Base-by-base conservation (phyloP, 2,329 filamentous ascomycete species). In the Colletotrichum camelliae region DNA sequence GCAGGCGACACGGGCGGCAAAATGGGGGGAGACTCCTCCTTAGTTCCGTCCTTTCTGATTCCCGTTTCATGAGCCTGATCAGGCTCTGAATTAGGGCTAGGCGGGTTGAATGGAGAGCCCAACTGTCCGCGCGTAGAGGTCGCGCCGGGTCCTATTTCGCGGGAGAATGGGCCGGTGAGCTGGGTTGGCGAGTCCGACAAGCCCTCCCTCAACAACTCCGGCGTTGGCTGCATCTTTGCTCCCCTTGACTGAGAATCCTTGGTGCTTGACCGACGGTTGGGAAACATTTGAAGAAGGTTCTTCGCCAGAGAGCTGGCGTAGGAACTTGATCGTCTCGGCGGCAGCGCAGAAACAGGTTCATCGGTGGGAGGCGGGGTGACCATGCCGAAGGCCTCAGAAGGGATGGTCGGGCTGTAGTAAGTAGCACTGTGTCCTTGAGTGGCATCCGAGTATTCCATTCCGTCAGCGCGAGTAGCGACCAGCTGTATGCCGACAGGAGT, bases 371-470 rank as follows among this genome's bases (percentile, higher is more conserved):
- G 79, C 15, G 80, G 78, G 12, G 81, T 77, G 15, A 81, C 79
- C 85, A 86, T 86, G 76, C 84, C 85, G 76, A 86, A 86, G 7
- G 84, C 84, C 68, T 85, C 84, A 4, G 84, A 85, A 4, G 85
- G 85, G 60, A 87, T 83, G 4, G 83, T 83, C 15, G 84, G 82
- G 65, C 84, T 85, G 77, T 87, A 87, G 75, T 87, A 87, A 73
- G 86, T 85, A 58, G 84, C 84, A 68, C 81, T 87, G 52, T 78
- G 76, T 8, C 77, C 77, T 13, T 52, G 70, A 18, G 71, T 77
- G n/a, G 74, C 74, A 37, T 78, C 76, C 48, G 67, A 69, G 29
- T 77, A 77, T 9, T 77, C 76, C 74, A 77, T 68, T 39, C 77
- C 77, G 39, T 78, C 76, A 66, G 76, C 74, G 12, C 77, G 76